phyloP scores from a whole-genome alignment of 2,329 filamentous ascomycete genomes.

The Ophiostoma himal-ulmi region DNA sequence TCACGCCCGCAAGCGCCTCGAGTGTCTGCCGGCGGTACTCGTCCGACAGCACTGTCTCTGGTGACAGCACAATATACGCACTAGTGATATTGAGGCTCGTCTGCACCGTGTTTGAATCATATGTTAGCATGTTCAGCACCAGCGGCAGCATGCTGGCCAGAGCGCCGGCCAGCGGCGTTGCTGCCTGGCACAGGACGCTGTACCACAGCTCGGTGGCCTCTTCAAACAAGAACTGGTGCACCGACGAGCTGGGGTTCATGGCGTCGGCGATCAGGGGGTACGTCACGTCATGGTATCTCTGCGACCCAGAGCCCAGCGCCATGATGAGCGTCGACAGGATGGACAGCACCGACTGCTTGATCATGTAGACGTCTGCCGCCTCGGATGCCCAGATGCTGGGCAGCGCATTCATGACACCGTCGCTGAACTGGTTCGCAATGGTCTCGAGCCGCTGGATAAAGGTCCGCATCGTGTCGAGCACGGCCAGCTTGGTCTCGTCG shows the following conservation, averaged over 20 bases:
- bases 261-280: constrained; percentile 77
- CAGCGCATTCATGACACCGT: constrained; percentile 73
- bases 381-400: constrained; percentile 80
- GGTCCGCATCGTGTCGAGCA: constrained; percentile 78
- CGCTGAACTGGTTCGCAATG: constrained; percentile 61
- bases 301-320: constrained; percentile 72
- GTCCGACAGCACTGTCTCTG: constrained; percentile 55
- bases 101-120: constrained; percentile 57
- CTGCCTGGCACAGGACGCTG: constrained; percentile 62
- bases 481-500: constrained; percentile 82
- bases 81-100: constrained; percentile 60
- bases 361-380: constrained; percentile 73
- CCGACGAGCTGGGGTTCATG: constrained; percentile 66
- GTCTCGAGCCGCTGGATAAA: constrained; percentile 77
- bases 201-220: constrained; percentile 89
- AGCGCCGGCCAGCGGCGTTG: constrained; percentile 54
- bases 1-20: constrained; percentile 44
- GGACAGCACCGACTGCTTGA: constrained; percentile 88
- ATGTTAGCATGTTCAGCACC: constrained; percentile 60
- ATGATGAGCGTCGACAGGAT: constrained; percentile 80
- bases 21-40: constrained; percentile 45
- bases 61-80: constrained; percentile 64
- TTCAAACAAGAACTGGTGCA: constrained; percentile 78
- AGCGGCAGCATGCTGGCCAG: constrained; percentile 59
- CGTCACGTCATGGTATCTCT: constrained; percentile 72